Evolutionary conservation across 768 basidiomycete genomes (phyloP).

Genomic region (Suillus lakei): DNA sequence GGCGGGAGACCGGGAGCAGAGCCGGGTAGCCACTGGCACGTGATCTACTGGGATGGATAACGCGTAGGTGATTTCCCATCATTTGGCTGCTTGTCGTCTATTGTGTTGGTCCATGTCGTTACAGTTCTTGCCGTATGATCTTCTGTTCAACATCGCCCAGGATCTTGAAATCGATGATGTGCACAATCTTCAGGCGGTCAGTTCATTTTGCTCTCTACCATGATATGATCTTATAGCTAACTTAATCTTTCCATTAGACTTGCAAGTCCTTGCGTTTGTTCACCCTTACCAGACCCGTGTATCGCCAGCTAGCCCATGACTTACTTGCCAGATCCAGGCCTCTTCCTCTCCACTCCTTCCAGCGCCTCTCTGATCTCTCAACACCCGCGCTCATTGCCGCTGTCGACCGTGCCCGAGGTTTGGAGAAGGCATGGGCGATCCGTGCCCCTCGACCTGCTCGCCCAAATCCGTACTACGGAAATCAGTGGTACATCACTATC

Average conservation of each 20-base stretch:
- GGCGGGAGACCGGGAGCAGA: background rate
- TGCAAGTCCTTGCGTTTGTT: slow-evolving; percentile 65
- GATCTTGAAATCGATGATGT: slow-evolving; percentile 67
- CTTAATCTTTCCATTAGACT: slow-evolving; percentile 44
- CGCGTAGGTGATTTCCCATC: slow-evolving; percentile 8
- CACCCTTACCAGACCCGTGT: slow-evolving; percentile 68
- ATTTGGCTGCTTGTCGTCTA: background rate
- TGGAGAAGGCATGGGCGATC: slow-evolving; percentile 65
- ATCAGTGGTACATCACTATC: slow-evolving; percentile 70
- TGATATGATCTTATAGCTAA: slow-evolving; percentile 4
- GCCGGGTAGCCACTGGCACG: background rate
- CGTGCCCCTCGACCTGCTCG: slow-evolving; percentile 58
- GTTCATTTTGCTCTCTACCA: slow-evolving; percentile 28
- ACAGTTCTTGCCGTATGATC: slow-evolving; percentile 65
- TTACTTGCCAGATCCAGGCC: slow-evolving; percentile 70
- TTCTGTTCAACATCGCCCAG: slow-evolving; percentile 68
- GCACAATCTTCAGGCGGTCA: slow-evolving; percentile 63
- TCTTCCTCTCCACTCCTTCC: slow-evolving; percentile 71
- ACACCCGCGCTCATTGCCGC: slow-evolving; percentile 64
- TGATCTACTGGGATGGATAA: background rate
- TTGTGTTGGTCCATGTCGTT: slow-evolving; percentile 32
- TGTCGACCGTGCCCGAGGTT: slow-evolving; percentile 64
- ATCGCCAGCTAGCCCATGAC: slow-evolving; percentile 64
- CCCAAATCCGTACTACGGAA: slow-evolving; percentile 17
- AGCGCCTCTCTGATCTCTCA: slow-evolving; percentile 66